Evolutionary conservation across 306 rosid genomes (phyloP).

Genomic region (Quercus mongolica): DNA sequence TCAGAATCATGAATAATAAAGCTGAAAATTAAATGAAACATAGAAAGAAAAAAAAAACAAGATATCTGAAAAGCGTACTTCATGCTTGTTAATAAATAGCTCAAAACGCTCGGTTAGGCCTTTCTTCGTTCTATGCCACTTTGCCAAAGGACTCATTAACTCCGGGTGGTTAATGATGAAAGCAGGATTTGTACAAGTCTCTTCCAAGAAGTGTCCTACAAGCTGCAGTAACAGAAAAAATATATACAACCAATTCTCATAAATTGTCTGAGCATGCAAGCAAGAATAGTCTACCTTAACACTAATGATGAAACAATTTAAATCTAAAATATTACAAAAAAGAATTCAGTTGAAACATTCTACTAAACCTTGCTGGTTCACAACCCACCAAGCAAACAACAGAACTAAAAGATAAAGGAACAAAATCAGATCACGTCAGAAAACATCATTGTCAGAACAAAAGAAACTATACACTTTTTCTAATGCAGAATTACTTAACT

Average conservation of each 20-base stretch:
- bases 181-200: constrained; percentile 76
- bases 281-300: neutral
- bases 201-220: constrained; percentile 94
- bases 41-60: neutral
- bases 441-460: neutral
- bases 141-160: constrained; percentile 94
- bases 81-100: constrained; percentile 79
- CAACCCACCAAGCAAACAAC: too few species aligned
- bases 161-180: constrained; percentile 88
- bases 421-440: neutral
- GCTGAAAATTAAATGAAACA: neutral
- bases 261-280: neutral
- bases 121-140: constrained; percentile 86
- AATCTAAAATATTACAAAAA: too few species aligned
- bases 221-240: constrained; percentile 54
- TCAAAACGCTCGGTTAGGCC: constrained; percentile 92
- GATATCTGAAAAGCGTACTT: constrained; percentile 42
- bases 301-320: too few species aligned
- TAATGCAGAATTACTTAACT: too few species aligned
- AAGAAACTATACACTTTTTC: too few species aligned
- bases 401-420: neutral
- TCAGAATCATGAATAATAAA: constrained; percentile 6
- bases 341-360: too few species aligned
- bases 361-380: too few species aligned
- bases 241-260: neutral